phyloP scores from a whole-genome alignment of 495 filamentous ascomycete species.

The Paragyromitra xinjiangensis region DNA sequence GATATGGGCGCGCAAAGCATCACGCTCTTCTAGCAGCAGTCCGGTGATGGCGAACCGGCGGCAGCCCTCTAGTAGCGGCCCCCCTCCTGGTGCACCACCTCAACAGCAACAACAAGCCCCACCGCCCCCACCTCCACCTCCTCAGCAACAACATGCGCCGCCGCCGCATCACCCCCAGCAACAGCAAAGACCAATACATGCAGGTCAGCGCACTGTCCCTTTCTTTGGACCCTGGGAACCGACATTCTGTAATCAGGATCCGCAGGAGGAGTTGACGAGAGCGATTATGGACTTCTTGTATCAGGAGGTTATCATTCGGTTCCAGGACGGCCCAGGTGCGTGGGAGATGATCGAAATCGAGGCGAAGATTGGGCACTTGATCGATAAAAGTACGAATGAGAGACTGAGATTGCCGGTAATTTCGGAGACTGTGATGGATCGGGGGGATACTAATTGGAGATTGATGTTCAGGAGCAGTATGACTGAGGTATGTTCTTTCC shows the following conservation, averaged over 20 bases:
- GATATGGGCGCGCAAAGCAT: slow-evolving; percentile 60
- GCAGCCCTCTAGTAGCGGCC: slow-evolving; percentile 39
- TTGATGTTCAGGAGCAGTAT: slow-evolving; percentile 80
- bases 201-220: slow-evolving; percentile 44
- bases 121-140: slow-evolving; percentile 1
- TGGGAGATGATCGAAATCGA: slow-evolving; percentile 82
- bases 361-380: slow-evolving; percentile 83
- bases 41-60: slow-evolving; percentile 57
- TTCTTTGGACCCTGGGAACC: slow-evolving; percentile 76
- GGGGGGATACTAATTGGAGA: slow-evolving; percentile 62
- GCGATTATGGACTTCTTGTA: slow-evolving; percentile 79
- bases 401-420: slow-evolving; percentile 70
- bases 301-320: slow-evolving; percentile 66
- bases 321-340: slow-evolving; percentile 65
- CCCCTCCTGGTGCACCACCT: slow-evolving; percentile 30
- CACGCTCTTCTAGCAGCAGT: slow-evolving; percentile 57
- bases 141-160: slow-evolving; percentile 26
- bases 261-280: slow-evolving; percentile 73
- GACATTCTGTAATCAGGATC: slow-evolving; percentile 71
- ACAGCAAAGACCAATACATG: slow-evolving; percentile 31
- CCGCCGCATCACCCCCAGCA: slow-evolving; percentile 35
- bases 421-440: slow-evolving; percentile 72
- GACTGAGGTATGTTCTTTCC: slow-evolving; percentile 70
- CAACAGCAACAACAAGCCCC: slow-evolving; percentile 11
- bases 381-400: slow-evolving; percentile 74